Evolutionary conservation across 225 moss, liverwort and hornwort species (phyloP), one percentile per base, ranked within the genome.

Genomic region (Pseudoscleropodium purum): DNA sequence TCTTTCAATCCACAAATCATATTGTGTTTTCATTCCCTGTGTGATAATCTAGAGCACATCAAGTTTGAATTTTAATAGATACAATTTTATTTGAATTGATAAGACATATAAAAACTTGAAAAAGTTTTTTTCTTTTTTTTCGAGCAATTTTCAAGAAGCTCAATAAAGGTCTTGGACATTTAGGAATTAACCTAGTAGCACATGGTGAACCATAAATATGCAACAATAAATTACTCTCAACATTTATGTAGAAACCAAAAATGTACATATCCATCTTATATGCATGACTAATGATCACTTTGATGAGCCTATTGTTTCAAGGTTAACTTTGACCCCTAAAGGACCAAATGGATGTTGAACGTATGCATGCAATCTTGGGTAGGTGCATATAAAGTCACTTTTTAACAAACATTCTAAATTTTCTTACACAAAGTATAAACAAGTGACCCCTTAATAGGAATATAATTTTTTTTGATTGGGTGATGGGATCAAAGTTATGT

Each of bases 21-120:
- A 77, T 36, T 36, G 52, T 23, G 34, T 54, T 54, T 49, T 49
- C 2, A 34, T 51, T 51, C 24, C 10, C 2, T 52, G 52, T 13
- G 7, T 0, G 0, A 77, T 0, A 0, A 77, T 52, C 1, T 8
- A 36, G 5, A 36, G 8, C 6, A 36, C 0, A 0, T 77, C 2
- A 15, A 36, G 6, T 36, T 36, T 36, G 24, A 54, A 78, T 24
- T 36, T 54, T 6, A 24, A 15, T 0, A 1, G 0, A 6, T 77
- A 36, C 0, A 24, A 31, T 11, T 33, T 33, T 12, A 29, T 57
- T 49, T 31, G 0, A 24, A 15, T 78, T 78, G 2, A 24, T 36
- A 24, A 36, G 52, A 23, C 54, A 24, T 24, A 54, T 47, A 2
- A 47, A 47, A 47, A n/a, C n/a, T n/a, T n/a, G n/a, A n/a, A n/a